phyloP scores from a whole-genome alignment of 345 rosid species.

The Euphorbia pulcherrima region DNA sequence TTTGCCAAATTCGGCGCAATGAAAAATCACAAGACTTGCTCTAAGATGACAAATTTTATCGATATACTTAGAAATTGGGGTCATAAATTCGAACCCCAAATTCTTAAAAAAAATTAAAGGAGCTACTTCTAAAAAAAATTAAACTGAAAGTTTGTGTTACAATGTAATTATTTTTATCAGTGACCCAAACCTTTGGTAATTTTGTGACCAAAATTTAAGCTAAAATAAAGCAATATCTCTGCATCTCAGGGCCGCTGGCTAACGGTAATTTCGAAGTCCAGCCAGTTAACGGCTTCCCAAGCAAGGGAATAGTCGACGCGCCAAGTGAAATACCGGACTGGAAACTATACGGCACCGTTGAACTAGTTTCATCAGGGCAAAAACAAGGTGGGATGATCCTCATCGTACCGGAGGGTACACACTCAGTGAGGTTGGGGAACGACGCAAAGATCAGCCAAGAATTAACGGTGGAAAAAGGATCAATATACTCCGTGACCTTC shows the following conservation, averaged over 20 bases:
- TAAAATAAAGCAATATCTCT: neutral
- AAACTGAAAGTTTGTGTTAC: too few relatives aligned
- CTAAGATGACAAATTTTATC: too few relatives aligned
- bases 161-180: too few relatives aligned
- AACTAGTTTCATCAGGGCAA: slow-evolving; percentile 74
- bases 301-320: slow-evolving; percentile 47
- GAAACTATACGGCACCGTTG: slow-evolving; percentile 66
- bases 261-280: slow-evolving; percentile 82
- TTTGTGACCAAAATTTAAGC: neutral
- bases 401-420: slow-evolving; percentile 77
- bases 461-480: slow-evolving; percentile 75
- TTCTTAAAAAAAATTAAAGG: too few relatives aligned
- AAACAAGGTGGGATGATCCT: slow-evolving; percentile 98
- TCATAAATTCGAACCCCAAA: too few relatives aligned
- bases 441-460: slow-evolving; percentile 95
- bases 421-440: slow-evolving; percentile 82
- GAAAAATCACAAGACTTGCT: too few relatives aligned
- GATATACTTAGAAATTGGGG: too few relatives aligned
- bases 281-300: slow-evolving; percentile 64
- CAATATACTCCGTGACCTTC: slow-evolving; percentile 73
- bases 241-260: slow-evolving; percentile 47
- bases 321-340: slow-evolving; percentile 62
- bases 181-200: too few relatives aligned
- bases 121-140: too few relatives aligned
- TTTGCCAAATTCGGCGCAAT: too few relatives aligned